These are phyloP conservation scores for Podila horticola DNA, from an alignment of 192 early-diverging fungal genomes.

Conservation along the genomic window DNA sequence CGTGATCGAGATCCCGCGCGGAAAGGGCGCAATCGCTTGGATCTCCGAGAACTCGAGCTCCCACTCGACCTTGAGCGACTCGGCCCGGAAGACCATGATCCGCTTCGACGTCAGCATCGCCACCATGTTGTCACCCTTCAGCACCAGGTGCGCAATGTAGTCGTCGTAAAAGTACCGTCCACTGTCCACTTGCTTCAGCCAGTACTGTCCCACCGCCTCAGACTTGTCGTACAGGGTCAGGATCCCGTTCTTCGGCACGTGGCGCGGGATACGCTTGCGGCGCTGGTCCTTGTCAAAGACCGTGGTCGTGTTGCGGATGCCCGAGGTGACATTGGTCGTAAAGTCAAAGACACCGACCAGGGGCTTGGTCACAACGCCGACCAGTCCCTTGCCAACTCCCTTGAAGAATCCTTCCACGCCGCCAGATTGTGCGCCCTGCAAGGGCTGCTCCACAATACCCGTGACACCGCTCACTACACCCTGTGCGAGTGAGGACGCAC, in stretches of 20 bases:
- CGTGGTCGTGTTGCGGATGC: conserved; percentile 94
- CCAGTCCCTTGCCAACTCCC: conserved; percentile 93
- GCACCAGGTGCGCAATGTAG: conserved; percentile 88
- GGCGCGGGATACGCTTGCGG: conserved; percentile 87
- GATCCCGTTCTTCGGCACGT: conserved; percentile 87
- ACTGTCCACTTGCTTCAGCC: conserved; percentile 83
- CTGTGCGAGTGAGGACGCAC: conserved; percentile 84
- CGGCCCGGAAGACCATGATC: conserved; percentile 79
- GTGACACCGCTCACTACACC: conserved; percentile 88
- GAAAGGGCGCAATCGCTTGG: conserved; percentile 76
- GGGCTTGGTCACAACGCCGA: conserved; percentile 96
- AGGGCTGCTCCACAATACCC: conserved; percentile 84
- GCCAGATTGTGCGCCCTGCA: conserved; percentile 88
- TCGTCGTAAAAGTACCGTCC: conserved; percentile 84
- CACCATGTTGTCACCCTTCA: conserved; percentile 86
- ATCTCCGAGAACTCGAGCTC: conserved; percentile 79
- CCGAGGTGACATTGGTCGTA: conserved; percentile 87
- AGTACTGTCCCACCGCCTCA: conserved; percentile 87
- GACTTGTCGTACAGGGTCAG: conserved; percentile 69
- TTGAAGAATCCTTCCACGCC: conserved; percentile 95
- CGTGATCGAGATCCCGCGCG: conserved; percentile 78
- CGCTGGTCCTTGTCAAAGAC: conserved; percentile 86
- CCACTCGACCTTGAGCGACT: conserved; percentile 84
- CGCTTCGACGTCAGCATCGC: conserved; percentile 85
- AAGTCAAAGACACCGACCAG: conserved; percentile 96